Evolutionary conservation across 257 asterid species (phyloP), one percentile per base, ranked within the genome.

Genomic region (Jaltomata sinuosa): DNA sequence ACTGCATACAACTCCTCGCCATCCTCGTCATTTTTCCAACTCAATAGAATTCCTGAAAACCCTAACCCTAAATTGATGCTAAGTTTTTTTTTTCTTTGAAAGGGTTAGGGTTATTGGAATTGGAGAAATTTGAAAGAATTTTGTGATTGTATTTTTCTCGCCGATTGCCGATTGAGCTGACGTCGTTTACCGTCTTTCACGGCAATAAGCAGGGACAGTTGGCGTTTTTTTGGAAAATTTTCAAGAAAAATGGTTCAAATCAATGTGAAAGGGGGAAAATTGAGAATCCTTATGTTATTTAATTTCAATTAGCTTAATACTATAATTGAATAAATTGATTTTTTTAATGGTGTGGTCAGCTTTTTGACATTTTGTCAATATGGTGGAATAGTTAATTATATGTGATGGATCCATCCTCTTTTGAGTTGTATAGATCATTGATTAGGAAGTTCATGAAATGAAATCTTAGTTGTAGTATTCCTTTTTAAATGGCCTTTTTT

Each of bases 1-100:
- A 92, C 71, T 94, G 98, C 80, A 91, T 50, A 89, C 94, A 94
- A 84, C 88, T 86, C 85, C 97, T 92, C 83, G 90, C 96, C 89
- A 94, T 82, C 76, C 96, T 88, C 87, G 85, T 91, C 99, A 95
- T 95, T 32, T 71, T 54, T n/a, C 27, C 79, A 71, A 38, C 52
- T 71, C 21, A 74, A 6, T 22, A 0, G 8, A 72, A 74, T 74
- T 45, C 80, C 80, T 74, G 25, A 45, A 74, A 74, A 25, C 40
- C 81, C 81, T 74, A 74, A 25, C 81, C 81, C 81, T 25, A 15
- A 19, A 74, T 45, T 74, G n/a, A 74, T 22, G 22, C 15, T 25
- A 61, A 29, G 11, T 50, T 64, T 0, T 31, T 64, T 72, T 40
- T 29, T 47, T 12, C 19, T n/a, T 72, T 3, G 2, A 14, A 42